Conservation (phyloP, 2,329 filamentous ascomycete species). For the Colletotrichum shisoi region DNA sequence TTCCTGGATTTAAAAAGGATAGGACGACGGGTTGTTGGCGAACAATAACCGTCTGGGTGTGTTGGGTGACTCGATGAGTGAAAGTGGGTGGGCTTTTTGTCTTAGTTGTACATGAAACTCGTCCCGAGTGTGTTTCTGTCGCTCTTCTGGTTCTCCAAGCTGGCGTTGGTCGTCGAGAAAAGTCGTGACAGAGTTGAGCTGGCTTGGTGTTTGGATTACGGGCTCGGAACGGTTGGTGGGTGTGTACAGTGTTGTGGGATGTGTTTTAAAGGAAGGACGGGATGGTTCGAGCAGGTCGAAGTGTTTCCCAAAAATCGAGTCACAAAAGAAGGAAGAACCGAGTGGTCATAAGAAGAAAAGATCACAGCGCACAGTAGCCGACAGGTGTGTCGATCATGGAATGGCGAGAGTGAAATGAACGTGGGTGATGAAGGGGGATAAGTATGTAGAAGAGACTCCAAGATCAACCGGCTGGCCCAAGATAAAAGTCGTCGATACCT, state of each 20-base stretch:
- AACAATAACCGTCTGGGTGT: slow-evolving; percentile 36
- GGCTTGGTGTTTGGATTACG: slow-evolving; percentile 45
- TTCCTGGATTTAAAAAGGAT: slow-evolving; percentile 50
- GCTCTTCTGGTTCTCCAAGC: slow-evolving; percentile 22
- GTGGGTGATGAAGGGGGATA: slow-evolving; percentile 59
- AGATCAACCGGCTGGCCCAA: slow-evolving; percentile 50
- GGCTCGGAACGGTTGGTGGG: slow-evolving; percentile 37
- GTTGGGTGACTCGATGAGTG: slow-evolving; percentile 39
- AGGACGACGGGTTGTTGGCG: slow-evolving; percentile 54
- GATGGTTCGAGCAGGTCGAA: slow-evolving; percentile 46
- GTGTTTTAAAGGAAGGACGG: slow-evolving; percentile 55
- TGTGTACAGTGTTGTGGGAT: slow-evolving; percentile 32
- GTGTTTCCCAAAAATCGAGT: slow-evolving; percentile 56
- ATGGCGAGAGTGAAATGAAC: slow-evolving; percentile 50
- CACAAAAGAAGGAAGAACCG: slow-evolving; percentile 61
- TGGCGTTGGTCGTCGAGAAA: slow-evolving; percentile 42
- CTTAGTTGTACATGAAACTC: slow-evolving; percentile 49
- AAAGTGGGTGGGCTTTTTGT: slow-evolving; percentile 25
- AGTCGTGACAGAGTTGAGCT: slow-evolving; percentile 44
- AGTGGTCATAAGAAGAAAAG: slow-evolving; percentile 58
- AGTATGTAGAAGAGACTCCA: slow-evolving; percentile 59
- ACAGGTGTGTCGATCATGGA: slow-evolving; percentile 59
- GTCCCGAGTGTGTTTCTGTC: slow-evolving; percentile 41
- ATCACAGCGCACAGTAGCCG: slow-evolving; percentile 55
- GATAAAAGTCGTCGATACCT: slow-evolving; percentile 52